Conservation (phyloP, 1,139 yeast species). For the Debaryomyces subglobosus region DNA sequence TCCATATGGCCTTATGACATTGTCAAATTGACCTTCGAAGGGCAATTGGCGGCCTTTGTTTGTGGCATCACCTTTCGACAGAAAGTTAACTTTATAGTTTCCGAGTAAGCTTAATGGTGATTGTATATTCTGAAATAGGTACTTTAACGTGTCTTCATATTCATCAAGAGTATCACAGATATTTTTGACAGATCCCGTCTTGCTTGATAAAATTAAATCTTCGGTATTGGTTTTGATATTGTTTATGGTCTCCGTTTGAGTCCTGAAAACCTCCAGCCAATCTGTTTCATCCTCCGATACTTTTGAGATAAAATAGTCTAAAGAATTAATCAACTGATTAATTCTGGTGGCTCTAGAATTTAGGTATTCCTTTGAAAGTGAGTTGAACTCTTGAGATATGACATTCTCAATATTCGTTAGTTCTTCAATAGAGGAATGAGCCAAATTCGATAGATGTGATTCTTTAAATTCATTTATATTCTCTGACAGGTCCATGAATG, state of each 20-base stretch:
- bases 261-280: slow-evolving; percentile 38
- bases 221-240: slow-evolving; percentile 39
- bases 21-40: slow-evolving; percentile 32
- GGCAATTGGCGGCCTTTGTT: slow-evolving; percentile 25
- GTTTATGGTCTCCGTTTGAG: slow-evolving; percentile 39
- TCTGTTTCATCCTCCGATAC: slow-evolving; percentile 34
- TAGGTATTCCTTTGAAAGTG: slow-evolving; percentile 33
- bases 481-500: slow-evolving; percentile 4
- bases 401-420: slow-evolving; percentile 31
- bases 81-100: slow-evolving; percentile 11
- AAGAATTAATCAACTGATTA: slow-evolving; percentile 29
- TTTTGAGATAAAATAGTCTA: slow-evolving; percentile 31
- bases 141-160: slow-evolving; percentile 33
- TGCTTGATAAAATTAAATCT: slow-evolving; percentile 25
- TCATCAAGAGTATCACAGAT: slow-evolving; percentile 27
- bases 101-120: slow-evolving; percentile 36
- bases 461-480: slow-evolving; percentile 6
- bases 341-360: slow-evolving; percentile 36
- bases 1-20: slow-evolving; percentile 28
- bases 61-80: slow-evolving; percentile 9
- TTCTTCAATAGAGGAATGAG: slow-evolving; percentile 31
- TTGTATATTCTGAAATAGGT: slow-evolving; percentile 31
- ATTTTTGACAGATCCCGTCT: slow-evolving; percentile 21
- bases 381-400: slow-evolving; percentile 35
- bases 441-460: slow-evolving; percentile 13